Evolutionary conservation across 179 eudicot species (phyloP), one percentile per base, ranked within the genome.

Genomic region (Pouteria campechiana): DNA sequence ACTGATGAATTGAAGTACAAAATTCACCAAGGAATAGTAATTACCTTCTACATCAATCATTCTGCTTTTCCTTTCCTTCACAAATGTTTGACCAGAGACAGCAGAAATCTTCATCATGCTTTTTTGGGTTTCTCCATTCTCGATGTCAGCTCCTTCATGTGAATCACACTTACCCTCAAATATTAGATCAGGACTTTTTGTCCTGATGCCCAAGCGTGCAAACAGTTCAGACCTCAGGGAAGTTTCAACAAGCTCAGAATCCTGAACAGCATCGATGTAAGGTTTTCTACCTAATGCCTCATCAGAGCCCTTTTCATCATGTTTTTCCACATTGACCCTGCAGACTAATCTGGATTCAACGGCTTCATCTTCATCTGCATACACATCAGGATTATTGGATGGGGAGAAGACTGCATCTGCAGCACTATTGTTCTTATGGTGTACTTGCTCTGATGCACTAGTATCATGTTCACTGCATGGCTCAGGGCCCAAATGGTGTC

Each of bases 221-320:
- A 75, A 51, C 64, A 83, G 64, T 61, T 76, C 75, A 42, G 94
- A 73, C 68, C 94, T 68, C 41, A 83, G 52, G 42, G 78, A 61
- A 44, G 78, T 81, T 64, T 83, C 89, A 24, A 75, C 88, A 59
- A 55, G 61, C 40, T 79, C 59, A 27, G 83, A 58, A 52, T 82
- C 88, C 44, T 59, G 68, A 22, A 72, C 45, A 44, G 34, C 57
- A 45, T 66, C 72, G 19, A 28, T 23, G 23, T 64, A 20, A 19
- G 40, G 44, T 20, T 46, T 50, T 17, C 45, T 38, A 38, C 38
- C 29, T 37, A 46, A 34, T 44, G 58, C 70, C 37, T 48, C 44
- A 16, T 53, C 58, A 30, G 38, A 61, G 9, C 22, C 53, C 43
- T 24, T 54, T 47, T 51, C 61, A 25, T 44, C 44, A 17, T 16